phyloP scores from a whole-genome alignment of 2,329 filamentous ascomycete genomes.

The Xylaria arbuscula region DNA sequence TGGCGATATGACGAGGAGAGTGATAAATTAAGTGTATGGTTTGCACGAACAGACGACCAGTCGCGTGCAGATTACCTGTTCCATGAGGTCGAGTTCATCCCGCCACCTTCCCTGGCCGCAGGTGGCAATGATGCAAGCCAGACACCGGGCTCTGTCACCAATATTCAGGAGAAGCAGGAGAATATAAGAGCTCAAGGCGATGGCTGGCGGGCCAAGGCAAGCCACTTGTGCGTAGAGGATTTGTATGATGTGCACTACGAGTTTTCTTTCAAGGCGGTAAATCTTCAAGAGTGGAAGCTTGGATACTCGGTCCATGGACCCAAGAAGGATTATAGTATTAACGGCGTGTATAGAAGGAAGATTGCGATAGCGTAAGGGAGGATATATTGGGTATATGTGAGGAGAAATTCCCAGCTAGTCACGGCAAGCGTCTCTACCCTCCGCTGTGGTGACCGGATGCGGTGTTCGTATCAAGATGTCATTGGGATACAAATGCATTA shows the following conservation, averaged over 20 bases:
- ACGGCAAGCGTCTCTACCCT: background rate
- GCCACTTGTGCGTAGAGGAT: conserved; percentile 77
- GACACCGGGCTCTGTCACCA: conserved; percentile 33
- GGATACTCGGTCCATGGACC: conserved; percentile 76
- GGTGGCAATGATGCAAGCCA: conserved; percentile 23
- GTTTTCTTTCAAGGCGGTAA: conserved; percentile 70
- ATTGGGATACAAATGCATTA: background rate
- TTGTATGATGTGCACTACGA: conserved; percentile 77
- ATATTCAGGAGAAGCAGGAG: conserved; percentile 9
- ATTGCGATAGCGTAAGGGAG: background rate
- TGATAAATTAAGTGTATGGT: conserved; percentile 78
- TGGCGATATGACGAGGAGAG: conserved; percentile 73
- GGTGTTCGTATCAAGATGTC: background rate
- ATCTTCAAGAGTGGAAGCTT: conserved; percentile 68
- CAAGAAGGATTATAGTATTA: conserved; percentile 77
- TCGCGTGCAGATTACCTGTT: conserved; percentile 77
- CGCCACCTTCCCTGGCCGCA: conserved; percentile 41
- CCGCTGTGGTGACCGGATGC: background rate
- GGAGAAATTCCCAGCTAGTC: background rate
- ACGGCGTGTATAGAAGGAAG: conserved; percentile 61
- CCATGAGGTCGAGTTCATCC: conserved; percentile 74
- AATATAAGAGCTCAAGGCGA: background rate
- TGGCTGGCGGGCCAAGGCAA: conserved; percentile 71
- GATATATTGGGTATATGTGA: background rate
- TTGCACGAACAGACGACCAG: conserved; percentile 72